These are phyloP conservation scores for Craterostigma plantagineum DNA, from an alignment of 257 asterid species.

Conservation along the genomic window DNA sequence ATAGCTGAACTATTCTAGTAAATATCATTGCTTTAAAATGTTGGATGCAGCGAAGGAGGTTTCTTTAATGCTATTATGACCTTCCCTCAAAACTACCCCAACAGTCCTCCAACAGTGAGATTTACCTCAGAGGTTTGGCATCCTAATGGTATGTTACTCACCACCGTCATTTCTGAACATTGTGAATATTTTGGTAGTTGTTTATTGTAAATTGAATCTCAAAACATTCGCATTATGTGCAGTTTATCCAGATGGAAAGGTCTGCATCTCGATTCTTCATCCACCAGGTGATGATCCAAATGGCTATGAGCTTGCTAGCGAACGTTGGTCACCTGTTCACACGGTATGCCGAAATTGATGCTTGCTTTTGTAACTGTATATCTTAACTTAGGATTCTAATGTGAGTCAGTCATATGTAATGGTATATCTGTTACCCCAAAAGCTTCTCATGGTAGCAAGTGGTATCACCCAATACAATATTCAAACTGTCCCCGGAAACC, in stretches of 20 bases:
- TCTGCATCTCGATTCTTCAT: slow-evolving; percentile 93
- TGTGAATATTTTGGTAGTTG: slow-evolving; percentile 4
- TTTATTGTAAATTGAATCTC: slow-evolving; percentile 9
- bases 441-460: too few relatives aligned
- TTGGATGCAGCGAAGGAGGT: slow-evolving; percentile 80
- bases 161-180: neutral
- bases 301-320: slow-evolving; percentile 99
- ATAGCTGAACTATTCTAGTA: neutral
- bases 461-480: too few relatives aligned
- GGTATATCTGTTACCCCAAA: too few relatives aligned
- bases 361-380: too few relatives aligned
- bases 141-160: slow-evolving; percentile 68
- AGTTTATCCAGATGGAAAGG: slow-evolving; percentile 93
- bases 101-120: slow-evolving; percentile 87
- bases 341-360: slow-evolving; percentile 37
- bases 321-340: slow-evolving; percentile 98
- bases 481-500: too few relatives aligned
- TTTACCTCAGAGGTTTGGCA: slow-evolving; percentile 97
- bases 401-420: too few relatives aligned
- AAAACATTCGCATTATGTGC: slow-evolving; percentile 11
- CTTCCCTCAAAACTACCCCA: slow-evolving; percentile 81
- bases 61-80: slow-evolving; percentile 96
- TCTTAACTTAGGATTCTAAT: too few relatives aligned
- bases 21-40: neutral
- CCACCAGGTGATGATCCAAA: slow-evolving; percentile 99